Evolutionary conservation across 768 basidiomycete species (phyloP).

Genomic region (Termitomyces sp.): DNA sequence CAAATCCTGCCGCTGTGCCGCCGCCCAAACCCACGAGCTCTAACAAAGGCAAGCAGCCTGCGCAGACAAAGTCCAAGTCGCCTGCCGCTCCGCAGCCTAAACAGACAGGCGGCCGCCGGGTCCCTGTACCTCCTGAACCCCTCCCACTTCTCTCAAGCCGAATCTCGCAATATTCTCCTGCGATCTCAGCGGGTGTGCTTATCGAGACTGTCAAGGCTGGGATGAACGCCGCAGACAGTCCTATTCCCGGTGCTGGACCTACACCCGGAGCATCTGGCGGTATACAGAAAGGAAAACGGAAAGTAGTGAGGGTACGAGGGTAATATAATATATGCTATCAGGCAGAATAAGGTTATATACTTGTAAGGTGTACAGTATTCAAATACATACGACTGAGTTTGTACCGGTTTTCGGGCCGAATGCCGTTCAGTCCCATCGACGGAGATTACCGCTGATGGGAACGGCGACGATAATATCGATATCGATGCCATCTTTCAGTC

Average conservation of each 20-base stretch:
- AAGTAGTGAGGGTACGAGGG: constrained; percentile 72
- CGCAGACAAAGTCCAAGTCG: constrained; percentile 41
- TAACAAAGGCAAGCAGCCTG: constrained; percentile 51
- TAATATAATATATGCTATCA: constrained; percentile 20
- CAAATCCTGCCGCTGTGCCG: constrained; percentile 24
- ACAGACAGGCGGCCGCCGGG: constrained; percentile 36
- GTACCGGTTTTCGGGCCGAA: neutral
- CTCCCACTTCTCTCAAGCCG: constrained; percentile 69
- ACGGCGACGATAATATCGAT: neutral
- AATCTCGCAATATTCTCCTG: constrained; percentile 78
- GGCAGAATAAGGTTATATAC: neutral
- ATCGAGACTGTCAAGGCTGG: constrained; percentile 85
- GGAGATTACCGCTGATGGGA: constrained; percentile 10
- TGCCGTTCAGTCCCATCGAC: neutral
- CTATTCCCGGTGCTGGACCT: constrained; percentile 29
- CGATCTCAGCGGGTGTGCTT: constrained; percentile 71
- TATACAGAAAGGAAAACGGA: constrained; percentile 71
- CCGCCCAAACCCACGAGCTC: constrained; percentile 28
- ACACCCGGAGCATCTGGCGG: constrained; percentile 38
- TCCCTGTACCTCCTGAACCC: constrained; percentile 76
- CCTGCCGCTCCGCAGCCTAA: constrained; percentile 28
- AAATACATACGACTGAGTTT: neutral
- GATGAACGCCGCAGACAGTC: constrained; percentile 63
- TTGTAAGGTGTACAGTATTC: neutral
- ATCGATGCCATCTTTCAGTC: neutral